A percentile compares a stretch with the other conserved stretches of the same genome.
phyloP scores from a whole-genome alignment of 2,329 filamentous ascomycete species.

The Venturia nashicola region DNA sequence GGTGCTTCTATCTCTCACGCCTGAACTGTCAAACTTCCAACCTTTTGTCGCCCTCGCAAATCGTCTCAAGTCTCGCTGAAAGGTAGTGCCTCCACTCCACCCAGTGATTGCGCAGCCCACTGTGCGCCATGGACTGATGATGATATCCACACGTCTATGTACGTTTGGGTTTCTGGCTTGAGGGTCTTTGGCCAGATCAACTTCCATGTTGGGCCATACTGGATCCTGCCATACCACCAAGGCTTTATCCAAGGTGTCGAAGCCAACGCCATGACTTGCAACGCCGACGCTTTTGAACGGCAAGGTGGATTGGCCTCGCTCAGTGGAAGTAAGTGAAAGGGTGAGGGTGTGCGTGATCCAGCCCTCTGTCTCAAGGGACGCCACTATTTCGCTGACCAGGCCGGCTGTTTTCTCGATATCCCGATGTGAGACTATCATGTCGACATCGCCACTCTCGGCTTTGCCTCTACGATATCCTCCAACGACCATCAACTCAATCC shows the following conservation, averaged over 20 bases:
- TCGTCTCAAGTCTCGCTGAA: conserved; percentile 70
- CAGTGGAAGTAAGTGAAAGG: conserved; percentile 56
- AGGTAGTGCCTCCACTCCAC: conserved; percentile 83
- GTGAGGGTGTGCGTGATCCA: conserved; percentile 75
- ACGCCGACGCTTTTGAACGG: conserved; percentile 36
- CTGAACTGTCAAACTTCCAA: conserved; percentile 87
- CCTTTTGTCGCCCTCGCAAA: conserved; percentile 62
- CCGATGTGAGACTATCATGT: conserved; percentile 71
- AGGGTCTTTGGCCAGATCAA: conserved; percentile 22
- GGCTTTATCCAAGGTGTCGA: conserved; percentile 84
- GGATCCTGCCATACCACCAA: conserved; percentile 85
- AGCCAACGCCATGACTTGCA: conserved; percentile 70
- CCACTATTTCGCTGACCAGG: conserved; percentile 62
- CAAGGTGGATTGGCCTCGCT: conserved; percentile 56
- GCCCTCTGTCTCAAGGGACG: conserved; percentile 51
- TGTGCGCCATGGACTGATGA: conserved; percentile 78
- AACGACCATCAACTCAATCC: conserved; percentile 52
- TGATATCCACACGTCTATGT: conserved; percentile 84
- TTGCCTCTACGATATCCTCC: conserved; percentile 79
- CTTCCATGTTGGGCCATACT: conserved; percentile 24
- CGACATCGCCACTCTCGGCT: conserved; percentile 62
- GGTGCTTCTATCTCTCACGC: conserved; percentile 55
- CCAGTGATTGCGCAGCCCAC: conserved; percentile 78
- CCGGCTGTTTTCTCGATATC: conserved; percentile 54
- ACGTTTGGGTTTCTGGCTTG: conserved; percentile 52